phyloP scores from a whole-genome alignment of 2,329 filamentous ascomycete genomes.

The Ophiostoma triangulosporum region DNA sequence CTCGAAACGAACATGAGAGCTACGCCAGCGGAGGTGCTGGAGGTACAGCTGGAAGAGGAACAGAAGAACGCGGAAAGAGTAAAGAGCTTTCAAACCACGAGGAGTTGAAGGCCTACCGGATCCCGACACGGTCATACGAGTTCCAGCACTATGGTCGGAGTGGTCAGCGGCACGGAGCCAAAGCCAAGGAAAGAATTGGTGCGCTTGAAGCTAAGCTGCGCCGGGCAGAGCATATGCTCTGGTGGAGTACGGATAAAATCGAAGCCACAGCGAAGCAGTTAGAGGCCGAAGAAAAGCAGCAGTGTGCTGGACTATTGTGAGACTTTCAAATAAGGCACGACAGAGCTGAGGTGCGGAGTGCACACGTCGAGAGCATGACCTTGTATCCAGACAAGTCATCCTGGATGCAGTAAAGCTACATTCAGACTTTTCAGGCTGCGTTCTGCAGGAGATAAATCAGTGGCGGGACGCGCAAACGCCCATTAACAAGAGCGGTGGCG shows the following conservation, averaged over 20 bases:
- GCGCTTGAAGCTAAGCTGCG: neutral
- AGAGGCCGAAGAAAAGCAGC: neutral
- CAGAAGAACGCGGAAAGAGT: neutral
- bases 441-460: neutral
- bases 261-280: neutral
- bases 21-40: too few relatives aligned
- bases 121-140: too few relatives aligned
- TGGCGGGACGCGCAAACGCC: neutral
- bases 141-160: too few relatives aligned
- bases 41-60: neutral
- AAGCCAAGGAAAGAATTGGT: too few relatives aligned
- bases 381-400: too few relatives aligned
- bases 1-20: too few relatives aligned
- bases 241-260: neutral
- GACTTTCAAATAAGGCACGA: neutral
- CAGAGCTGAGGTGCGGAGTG: neutral
- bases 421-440: too few relatives aligned
- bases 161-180: too few relatives aligned
- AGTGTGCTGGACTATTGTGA: neutral
- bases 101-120: too few relatives aligned
- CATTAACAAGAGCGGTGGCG: neutral
- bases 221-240: neutral
- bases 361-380: neutral
- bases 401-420: too few relatives aligned
- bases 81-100: neutral